Conservation (phyloP, 805 yeast genomes). For the Tetrapisispora fleetii region DNA sequence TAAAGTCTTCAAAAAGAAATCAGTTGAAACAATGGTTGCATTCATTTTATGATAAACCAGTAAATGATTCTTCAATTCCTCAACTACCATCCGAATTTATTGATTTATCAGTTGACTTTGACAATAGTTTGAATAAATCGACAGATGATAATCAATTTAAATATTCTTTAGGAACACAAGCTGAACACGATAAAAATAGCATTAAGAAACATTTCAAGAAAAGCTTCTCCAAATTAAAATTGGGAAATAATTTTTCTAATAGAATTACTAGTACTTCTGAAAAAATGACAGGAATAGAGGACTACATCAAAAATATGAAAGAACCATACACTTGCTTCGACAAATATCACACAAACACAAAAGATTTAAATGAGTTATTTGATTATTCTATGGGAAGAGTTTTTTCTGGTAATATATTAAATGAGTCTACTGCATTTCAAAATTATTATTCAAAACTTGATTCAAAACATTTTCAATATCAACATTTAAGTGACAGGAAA, state of each 20-base stretch:
- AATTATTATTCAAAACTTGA: neutral
- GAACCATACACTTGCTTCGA: slow-evolving; percentile 8
- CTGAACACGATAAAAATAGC: neutral
- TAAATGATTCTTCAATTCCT: too few relatives aligned
- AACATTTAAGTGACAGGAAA: slow-evolving; percentile 4
- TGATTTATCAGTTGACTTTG: neutral
- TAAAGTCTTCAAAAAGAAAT: neutral
- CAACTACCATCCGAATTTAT: neutral
- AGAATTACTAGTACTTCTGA: too few relatives aligned
- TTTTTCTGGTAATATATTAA: neutral
- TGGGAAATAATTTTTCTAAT: neutral
- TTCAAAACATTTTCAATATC: slow-evolving; percentile 5
- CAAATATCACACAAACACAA: slow-evolving; percentile 10
- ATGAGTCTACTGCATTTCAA: neutral
- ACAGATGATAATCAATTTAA: neutral
- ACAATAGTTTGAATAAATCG: neutral
- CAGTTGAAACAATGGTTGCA: slow-evolving; percentile 1
- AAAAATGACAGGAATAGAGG: neutral
- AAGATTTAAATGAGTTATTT: slow-evolving; percentile 12
- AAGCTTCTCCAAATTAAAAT: neutral
- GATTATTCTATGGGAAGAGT: slow-evolving; percentile 11
- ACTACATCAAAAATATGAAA: neutral
- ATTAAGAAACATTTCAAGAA: neutral
- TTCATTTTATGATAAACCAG: neutral
- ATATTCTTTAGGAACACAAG: neutral